phyloP scores from a whole-genome alignment of 345 rosid species.

The Syzygium aqueum region DNA sequence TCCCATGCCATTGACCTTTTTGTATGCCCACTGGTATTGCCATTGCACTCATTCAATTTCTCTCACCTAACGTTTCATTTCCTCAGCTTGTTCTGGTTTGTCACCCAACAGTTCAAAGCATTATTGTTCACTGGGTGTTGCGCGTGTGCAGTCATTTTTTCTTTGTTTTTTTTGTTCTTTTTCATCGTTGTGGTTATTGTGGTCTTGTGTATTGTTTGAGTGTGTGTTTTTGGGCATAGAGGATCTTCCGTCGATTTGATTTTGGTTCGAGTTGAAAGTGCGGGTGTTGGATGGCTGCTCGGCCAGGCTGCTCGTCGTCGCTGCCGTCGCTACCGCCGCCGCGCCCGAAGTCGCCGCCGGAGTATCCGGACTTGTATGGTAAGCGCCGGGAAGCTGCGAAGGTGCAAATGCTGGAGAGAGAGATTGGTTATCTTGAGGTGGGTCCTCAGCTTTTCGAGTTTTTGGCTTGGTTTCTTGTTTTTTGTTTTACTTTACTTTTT shows the following conservation, averaged over 20 bases:
- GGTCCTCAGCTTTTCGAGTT: not conserved
- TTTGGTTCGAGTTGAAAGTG: not conserved
- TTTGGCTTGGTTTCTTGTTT: not conserved
- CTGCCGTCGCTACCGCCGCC: constrained; percentile 54
- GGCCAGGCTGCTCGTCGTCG: constrained; percentile 18
- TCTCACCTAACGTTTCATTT: constrained; percentile 1
- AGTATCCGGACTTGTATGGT: constrained; percentile 93
- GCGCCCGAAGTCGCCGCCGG: constrained; percentile 83
- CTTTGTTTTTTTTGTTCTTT: not conserved
- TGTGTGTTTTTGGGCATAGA: not conserved
- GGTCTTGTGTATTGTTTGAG: not conserved
- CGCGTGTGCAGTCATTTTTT: not conserved
- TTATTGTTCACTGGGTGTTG: not conserved
- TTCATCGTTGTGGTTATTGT: not conserved
- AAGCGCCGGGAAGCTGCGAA: constrained; percentile 72
- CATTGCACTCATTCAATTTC: not conserved
- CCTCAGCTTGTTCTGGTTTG: not conserved
- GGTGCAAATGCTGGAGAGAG: constrained; percentile 87
- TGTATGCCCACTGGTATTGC: not conserved
- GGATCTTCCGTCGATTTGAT: not conserved
- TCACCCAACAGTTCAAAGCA: not conserved
- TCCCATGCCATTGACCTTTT: constrained; percentile 31
- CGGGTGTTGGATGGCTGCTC: constrained; percentile 29
- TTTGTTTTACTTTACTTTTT: not conserved
- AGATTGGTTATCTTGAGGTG: constrained; percentile 86